These are phyloP conservation scores for Neoarthrinium moseri DNA, from an alignment of 2,329 filamentous ascomycete species.

Conservation along the genomic window DNA sequence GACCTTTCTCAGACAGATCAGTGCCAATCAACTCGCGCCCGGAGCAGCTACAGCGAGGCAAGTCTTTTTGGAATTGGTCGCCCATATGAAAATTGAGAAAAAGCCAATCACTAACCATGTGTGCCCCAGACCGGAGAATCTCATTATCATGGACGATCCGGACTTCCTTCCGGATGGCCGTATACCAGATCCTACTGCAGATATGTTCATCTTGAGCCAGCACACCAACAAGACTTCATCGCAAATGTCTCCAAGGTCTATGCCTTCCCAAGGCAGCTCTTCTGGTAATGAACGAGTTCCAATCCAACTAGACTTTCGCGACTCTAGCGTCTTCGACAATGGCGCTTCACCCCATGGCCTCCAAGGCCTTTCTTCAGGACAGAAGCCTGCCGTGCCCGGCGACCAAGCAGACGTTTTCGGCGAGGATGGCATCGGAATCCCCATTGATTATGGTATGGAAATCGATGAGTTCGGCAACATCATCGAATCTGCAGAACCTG, in stretches of 20 bases:
- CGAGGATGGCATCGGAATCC: constrained; percentile 36
- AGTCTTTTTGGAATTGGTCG: constrained; percentile 21
- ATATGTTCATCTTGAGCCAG: constrained; percentile 34
- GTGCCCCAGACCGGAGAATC: constrained; percentile 63
- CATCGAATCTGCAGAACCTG: constrained; percentile 24
- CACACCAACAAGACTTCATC: constrained; percentile 28
- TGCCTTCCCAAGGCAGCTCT: constrained; percentile 17
- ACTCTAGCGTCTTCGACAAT: constrained; percentile 20
- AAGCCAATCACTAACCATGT: constrained; percentile 10
- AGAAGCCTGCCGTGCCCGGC: constrained; percentile 16
- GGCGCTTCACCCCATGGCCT: constrained; percentile 21
- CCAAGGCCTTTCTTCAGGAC: constrained; percentile 24
- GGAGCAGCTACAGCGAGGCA: constrained; percentile 72
- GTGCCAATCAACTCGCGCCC: constrained; percentile 63
- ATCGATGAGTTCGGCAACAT: constrained; percentile 53
- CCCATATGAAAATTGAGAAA: background rate
- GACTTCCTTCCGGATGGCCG: constrained; percentile 69
- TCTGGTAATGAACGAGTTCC: constrained; percentile 15
- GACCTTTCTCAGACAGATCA: constrained; percentile 59
- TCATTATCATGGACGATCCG: constrained; percentile 80
- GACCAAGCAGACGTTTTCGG: constrained; percentile 25
- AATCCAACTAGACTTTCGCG: constrained; percentile 21
- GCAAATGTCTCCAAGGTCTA: constrained; percentile 22
- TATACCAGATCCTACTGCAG: constrained; percentile 58
- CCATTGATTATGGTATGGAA: constrained; percentile 43